Conservation (phyloP, 2,329 filamentous ascomycete genomes). For the Catunica adiposa region DNA sequence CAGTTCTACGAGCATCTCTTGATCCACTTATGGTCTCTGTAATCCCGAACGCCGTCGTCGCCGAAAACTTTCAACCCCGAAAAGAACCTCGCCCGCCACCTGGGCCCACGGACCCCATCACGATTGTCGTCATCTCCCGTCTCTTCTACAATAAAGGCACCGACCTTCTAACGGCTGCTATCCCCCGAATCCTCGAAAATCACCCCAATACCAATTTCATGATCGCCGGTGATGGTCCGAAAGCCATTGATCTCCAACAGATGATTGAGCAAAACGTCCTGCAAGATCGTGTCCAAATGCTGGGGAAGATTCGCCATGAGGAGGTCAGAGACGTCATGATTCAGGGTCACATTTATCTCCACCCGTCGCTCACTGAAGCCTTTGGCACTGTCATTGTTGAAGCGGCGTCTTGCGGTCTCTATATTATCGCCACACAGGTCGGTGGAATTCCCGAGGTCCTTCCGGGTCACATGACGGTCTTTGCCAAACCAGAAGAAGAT, state of each 20-base stretch:
- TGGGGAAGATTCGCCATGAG: conserved; percentile 85
- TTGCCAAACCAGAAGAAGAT: conserved; percentile 91
- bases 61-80: conserved; percentile 76
- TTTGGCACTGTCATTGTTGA: conserved; percentile 98
- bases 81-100: conserved; percentile 47
- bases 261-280: conserved; percentile 93
- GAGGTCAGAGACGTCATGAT: conserved; percentile 97
- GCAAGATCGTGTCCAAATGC: conserved; percentile 82
- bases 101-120: conserved; percentile 73
- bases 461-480: conserved; percentile 91
- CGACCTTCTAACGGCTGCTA: conserved; percentile 87
- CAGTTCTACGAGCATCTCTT: conserved; percentile 79
- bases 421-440: conserved; percentile 91
- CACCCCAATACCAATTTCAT: conserved; percentile 93
- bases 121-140: conserved; percentile 90
- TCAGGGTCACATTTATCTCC: conserved; percentile 86
- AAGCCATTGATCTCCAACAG: conserved; percentile 93
- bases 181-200: conserved; percentile 75
- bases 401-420: conserved; percentile 85
- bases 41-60: conserved; percentile 86
- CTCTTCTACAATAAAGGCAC: conserved; percentile 99
- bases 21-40: conserved; percentile 96
- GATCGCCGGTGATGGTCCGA: conserved; percentile 87
- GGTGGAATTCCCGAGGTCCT: conserved; percentile 94
- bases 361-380: conserved; percentile 86